Conservation (phyloP, 2,329 filamentous ascomycete species). For the Hymenoscyphus linearis region DNA sequence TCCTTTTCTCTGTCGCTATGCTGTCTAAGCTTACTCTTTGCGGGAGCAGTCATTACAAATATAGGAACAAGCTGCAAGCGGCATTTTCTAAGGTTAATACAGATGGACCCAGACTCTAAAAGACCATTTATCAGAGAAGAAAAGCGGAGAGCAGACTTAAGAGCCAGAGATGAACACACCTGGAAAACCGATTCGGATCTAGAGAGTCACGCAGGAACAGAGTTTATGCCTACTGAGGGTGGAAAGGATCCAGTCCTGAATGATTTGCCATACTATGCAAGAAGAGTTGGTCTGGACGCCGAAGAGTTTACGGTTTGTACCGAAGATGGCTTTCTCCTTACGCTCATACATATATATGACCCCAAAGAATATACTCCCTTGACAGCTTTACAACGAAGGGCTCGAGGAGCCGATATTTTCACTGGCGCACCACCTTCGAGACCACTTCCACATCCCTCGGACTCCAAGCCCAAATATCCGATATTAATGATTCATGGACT, state of each 20-base stretch:
- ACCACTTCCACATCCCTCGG: constrained; percentile 30
- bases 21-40: constrained; percentile 2
- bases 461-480: constrained; percentile 50
- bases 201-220: constrained; percentile 39
- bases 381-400: constrained; percentile 42
- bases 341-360: constrained; percentile 85
- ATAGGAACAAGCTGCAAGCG: not conserved
- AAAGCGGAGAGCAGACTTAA: constrained; percentile 47
- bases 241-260: constrained; percentile 73
- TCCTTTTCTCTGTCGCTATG: constrained; percentile 65
- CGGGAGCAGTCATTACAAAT: not conserved
- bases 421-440: constrained; percentile 37
- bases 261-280: constrained; percentile 80
- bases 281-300: constrained; percentile 79
- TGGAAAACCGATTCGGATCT: constrained; percentile 54
- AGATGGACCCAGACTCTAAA: constrained; percentile 52
- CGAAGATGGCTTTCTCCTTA: constrained; percentile 87
- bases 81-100: constrained; percentile 40
- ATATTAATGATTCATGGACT: constrained; percentile 84
- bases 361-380: constrained; percentile 63
- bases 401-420: constrained; percentile 60
- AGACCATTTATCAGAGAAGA: constrained; percentile 75
- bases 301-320: constrained; percentile 83
- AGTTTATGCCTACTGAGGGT: constrained; percentile 69
- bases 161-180: constrained; percentile 52